These are phyloP conservation scores for Boletus hoseneyae DNA, from an alignment of 1,284 basidiomycete species.

Conservation along the genomic window DNA sequence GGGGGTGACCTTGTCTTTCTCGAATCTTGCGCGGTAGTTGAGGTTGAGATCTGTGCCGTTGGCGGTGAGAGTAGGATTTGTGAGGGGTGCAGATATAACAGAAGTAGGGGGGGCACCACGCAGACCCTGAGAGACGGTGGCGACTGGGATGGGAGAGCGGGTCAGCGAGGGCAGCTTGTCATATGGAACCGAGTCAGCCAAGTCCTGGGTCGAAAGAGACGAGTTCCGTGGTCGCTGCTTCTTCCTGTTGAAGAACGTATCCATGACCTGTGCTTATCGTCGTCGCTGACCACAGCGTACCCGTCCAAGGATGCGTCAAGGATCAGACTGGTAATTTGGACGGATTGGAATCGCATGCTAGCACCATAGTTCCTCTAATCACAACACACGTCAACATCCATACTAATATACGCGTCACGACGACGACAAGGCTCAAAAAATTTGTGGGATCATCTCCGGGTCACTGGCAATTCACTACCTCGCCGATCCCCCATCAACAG, in stretches of 20 bases:
- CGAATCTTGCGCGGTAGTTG: slow-evolving; percentile 49
- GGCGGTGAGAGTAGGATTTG: slow-evolving; percentile 69
- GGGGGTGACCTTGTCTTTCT: slow-evolving; percentile 50
- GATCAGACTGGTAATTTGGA: slow-evolving; percentile 6
- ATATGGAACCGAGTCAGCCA: slow-evolving; percentile 67
- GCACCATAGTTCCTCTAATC: slow-evolving; percentile 3
- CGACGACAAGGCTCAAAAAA: slow-evolving; percentile 31
- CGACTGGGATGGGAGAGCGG: slow-evolving; percentile 57
- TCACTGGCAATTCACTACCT: slow-evolving; percentile 31
- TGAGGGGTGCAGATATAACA: slow-evolving; percentile 70
- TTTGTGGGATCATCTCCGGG: slow-evolving; percentile 25
- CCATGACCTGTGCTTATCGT: slow-evolving; percentile 26
- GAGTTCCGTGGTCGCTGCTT: slow-evolving; percentile 46
- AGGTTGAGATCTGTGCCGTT: slow-evolving; percentile 68
- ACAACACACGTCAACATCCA: slow-evolving; percentile 29
- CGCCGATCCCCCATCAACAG: slow-evolving; percentile 24
- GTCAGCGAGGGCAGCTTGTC: slow-evolving; percentile 57
- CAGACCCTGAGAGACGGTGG: slow-evolving; percentile 53
- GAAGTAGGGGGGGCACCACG: slow-evolving; percentile 36
- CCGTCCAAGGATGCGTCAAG: background rate
- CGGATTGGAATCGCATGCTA: slow-evolving; percentile 7
- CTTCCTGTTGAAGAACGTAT: slow-evolving; percentile 41
- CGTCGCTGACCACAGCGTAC: slow-evolving; percentile 13
- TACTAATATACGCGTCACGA: slow-evolving; percentile 22
- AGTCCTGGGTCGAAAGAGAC: slow-evolving; percentile 43